Evolutionary conservation across 176 grass and related monocot genomes (phyloP).

Genomic region (Juncus effusus): DNA sequence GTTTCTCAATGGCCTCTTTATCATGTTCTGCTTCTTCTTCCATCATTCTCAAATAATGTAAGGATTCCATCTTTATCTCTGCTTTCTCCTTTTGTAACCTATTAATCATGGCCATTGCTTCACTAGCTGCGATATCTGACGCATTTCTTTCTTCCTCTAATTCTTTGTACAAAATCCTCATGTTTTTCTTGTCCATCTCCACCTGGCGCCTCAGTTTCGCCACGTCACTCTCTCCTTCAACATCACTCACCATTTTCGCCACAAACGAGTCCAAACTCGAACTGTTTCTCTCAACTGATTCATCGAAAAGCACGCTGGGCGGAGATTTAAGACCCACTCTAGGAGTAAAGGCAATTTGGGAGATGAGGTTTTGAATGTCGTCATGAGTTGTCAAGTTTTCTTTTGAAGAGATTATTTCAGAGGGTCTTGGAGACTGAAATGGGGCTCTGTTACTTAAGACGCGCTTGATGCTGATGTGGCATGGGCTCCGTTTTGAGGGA

Average conservation of each 20-base stretch:
- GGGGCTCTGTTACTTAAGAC: slow-evolving; percentile 31
- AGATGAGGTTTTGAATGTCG: slow-evolving; percentile 67
- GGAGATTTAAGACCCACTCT: slow-evolving; percentile 35
- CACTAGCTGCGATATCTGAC: slow-evolving; percentile 74
- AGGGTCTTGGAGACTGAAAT: slow-evolving; percentile 43
- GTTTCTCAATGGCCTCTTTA: slow-evolving; percentile 52
- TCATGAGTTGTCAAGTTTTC: slow-evolving; percentile 68
- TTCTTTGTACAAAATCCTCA: slow-evolving; percentile 77
- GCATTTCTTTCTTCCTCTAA: slow-evolving; percentile 93
- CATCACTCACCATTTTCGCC: slow-evolving; percentile 66
- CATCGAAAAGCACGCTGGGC: slow-evolving; percentile 52
- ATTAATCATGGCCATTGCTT: slow-evolving; percentile 92
- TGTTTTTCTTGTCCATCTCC: slow-evolving; percentile 39
- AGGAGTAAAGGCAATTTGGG: slow-evolving; percentile 60
- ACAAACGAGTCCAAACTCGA: slow-evolving; percentile 79
- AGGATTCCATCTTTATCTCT: slow-evolving; percentile 88
- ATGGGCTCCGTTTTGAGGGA: not conserved
- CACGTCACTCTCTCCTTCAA: slow-evolving; percentile 62
- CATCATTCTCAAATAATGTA: slow-evolving; percentile 93
- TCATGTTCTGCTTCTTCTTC: slow-evolving; percentile 96
- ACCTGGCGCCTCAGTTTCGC: slow-evolving; percentile 35
- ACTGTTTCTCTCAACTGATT: slow-evolving; percentile 25
- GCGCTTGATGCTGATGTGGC: slow-evolving; percentile 23
- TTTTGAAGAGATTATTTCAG: slow-evolving; percentile 83
- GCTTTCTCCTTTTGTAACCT: slow-evolving; percentile 97